Percentiles rank a stretch among this genome's conserved stretches.
phyloP scores from a whole-genome alignment of 2,329 filamentous ascomycete genomes.

The Trichoderma atrobrunneum region DNA sequence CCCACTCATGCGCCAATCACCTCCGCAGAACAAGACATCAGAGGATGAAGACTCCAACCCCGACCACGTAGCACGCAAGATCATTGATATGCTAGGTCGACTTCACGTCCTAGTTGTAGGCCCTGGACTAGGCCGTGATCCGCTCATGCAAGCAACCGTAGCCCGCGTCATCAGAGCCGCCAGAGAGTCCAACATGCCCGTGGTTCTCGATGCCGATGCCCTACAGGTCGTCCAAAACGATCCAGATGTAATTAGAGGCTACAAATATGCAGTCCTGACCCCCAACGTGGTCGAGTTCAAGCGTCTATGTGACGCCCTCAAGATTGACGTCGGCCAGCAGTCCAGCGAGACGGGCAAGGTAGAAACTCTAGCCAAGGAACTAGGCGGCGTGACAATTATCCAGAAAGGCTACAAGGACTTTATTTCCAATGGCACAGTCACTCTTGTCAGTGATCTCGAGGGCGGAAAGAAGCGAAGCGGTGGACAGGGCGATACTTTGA shows the following conservation, averaged over 20 bases:
- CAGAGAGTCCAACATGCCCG: conserved; percentile 65
- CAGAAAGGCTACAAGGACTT: conserved; percentile 84
- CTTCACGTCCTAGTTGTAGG: conserved; percentile 92
- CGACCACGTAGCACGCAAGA: conserved; percentile 59
- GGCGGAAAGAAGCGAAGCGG: conserved; percentile 89
- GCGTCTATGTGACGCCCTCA: conserved; percentile 72
- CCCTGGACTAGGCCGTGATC: conserved; percentile 85
- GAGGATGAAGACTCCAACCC: conserved; percentile 50
- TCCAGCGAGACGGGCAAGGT: conserved; percentile 48
- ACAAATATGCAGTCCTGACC: conserved; percentile 80
- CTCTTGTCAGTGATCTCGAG: conserved; percentile 70
- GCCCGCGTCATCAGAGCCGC: conserved; percentile 76
- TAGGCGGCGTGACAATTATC: conserved; percentile 86
- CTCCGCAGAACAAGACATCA: conserved; percentile 41
- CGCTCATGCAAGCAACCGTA: conserved; percentile 84
- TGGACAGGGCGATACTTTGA: conserved; percentile 93
- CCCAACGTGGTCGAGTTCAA: conserved; percentile 94
- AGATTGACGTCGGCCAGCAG: conserved; percentile 50
- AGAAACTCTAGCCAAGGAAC: conserved; percentile 65
- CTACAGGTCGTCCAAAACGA: conserved; percentile 72
- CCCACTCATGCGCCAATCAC: conserved; percentile 81
- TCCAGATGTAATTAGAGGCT: conserved; percentile 76
- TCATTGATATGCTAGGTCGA: conserved; percentile 78
- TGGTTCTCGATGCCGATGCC: conserved; percentile 91
- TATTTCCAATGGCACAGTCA: conserved; percentile 75